phyloP scores from a whole-genome alignment of 805 yeast genomes.

The Torulaspora quercuum region DNA sequence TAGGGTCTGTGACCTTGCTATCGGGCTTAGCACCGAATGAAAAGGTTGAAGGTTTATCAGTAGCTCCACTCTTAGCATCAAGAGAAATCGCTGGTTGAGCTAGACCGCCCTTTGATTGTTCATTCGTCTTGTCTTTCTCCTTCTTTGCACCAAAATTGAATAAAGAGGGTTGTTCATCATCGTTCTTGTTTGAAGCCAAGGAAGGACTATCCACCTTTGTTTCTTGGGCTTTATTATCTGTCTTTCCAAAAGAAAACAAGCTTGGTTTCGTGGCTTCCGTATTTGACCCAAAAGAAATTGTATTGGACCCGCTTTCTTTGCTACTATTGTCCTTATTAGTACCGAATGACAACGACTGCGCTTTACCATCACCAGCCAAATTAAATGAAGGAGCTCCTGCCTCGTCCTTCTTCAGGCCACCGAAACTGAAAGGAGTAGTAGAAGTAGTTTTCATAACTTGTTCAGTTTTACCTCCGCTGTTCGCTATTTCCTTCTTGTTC shows the following conservation, averaged over 20 bases:
- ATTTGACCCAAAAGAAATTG: constrained; percentile 21
- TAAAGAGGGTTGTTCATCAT: constrained; percentile 3
- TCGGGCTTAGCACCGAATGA: constrained; percentile 18
- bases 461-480: too few relatives aligned
- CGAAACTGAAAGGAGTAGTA: too few relatives aligned
- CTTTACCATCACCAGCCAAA: background rate
- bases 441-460: too few relatives aligned
- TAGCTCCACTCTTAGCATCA: constrained; percentile 17
- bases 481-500: too few relatives aligned
- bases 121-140: constrained; percentile 1
- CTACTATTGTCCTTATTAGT: constrained; percentile 11
- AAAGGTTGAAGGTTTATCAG: too few relatives aligned
- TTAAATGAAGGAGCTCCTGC: constrained; percentile 3
- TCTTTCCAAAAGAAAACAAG: constrained; percentile 15
- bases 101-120: constrained; percentile 4
- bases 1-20: constrained; percentile 9
- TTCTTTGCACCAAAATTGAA: constrained; percentile 5
- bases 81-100: constrained; percentile 16
- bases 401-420: constrained; percentile 17
- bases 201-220: constrained; percentile 5
- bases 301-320: constrained; percentile 9
- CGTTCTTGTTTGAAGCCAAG: constrained; percentile 6
- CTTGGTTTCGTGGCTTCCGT: constrained; percentile 9
- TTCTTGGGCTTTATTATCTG: constrained; percentile 2
- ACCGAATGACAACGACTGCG: constrained; percentile 21